Evolutionary conservation across 2,329 filamentous ascomycete genomes (phyloP), one percentile per base, ranked within the genome.

Genomic region (Eurotiales sp.): DNA sequence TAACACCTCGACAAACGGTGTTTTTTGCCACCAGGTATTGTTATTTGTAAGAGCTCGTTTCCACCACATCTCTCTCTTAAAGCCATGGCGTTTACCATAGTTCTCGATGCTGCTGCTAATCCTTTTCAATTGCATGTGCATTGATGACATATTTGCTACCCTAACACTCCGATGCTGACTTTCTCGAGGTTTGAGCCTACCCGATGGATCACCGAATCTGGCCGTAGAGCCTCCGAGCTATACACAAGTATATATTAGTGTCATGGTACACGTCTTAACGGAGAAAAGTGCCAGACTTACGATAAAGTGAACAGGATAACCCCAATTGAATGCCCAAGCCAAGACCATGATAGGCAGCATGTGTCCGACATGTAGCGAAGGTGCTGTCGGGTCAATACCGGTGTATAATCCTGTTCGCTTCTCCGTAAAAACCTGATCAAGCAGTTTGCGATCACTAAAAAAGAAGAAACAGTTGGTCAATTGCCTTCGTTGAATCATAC

Each of bases 31-130:
- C 93, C 93, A 99, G 45, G 77, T 77, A 56, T 83, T 86, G 69
- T 99, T 99, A 72, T 96, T 95, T 23, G 84, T 67, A 32, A 96
- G 62, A 19, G 80, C 81, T 50, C 84, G 81, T 56, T 76, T 82
- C 75, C 87, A 88, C 4, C 81, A 77, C 76, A 80, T 85, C 40
- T 85, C 73, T 53, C 76, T 76, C 22, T 79, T 55, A 63, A 84
- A 87, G 3, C 86, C 85, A 63, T 86, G 83, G 57, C 82, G 85
- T 49, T 71, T 68, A 4, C 81, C 87, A 57, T 88, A 79, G 0
- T 61, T 61, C 42, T 89, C 83, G 27, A 91, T 87, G 59, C 91
- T 90, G 17, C 65, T 58, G 82, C 90, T 95, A 40, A 97, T 69
- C 59, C 77, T 83, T 61, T 76, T 77, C 48, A 77, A 56, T 55